phyloP scores from a whole-genome alignment of 129 eudicot genomes.

The Heracleum sosnowskyi region DNA sequence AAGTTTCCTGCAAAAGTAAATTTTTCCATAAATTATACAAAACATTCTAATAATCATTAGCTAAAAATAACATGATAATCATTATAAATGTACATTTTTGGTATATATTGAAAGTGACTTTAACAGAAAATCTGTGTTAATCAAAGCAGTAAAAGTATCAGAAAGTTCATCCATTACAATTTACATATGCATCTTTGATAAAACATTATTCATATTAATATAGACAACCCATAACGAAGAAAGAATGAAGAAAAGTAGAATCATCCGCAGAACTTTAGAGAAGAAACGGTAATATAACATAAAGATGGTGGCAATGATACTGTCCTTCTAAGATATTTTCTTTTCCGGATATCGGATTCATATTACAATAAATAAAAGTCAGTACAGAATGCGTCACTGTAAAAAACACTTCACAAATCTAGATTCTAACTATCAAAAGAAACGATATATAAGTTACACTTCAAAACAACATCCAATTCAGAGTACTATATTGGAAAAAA shows the following conservation, averaged over 20 bases:
- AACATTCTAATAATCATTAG: not conserved
- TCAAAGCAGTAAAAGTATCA: not conserved
- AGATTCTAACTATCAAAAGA: not conserved
- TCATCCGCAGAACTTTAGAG: not conserved
- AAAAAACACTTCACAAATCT: not conserved
- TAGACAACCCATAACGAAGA: no score
- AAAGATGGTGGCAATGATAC: not conserved
- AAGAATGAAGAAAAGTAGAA: not conserved
- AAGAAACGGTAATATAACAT: not conserved
- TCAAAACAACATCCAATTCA: not conserved
- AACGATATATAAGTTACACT: not conserved
- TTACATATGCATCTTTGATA: not conserved
- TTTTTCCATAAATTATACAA: not conserved
- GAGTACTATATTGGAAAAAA: not conserved
- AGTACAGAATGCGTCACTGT: not conserved
- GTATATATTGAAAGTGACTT: not conserved
- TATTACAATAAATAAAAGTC: not conserved
- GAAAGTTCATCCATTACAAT: not conserved
- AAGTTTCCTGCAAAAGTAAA: slow-evolving; percentile 60
- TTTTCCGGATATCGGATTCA: not conserved
- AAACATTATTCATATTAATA: no score
- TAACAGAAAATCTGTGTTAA: not conserved
- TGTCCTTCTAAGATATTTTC: not conserved
- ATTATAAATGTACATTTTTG: not conserved
- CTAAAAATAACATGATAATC: not conserved